phyloP scores from a whole-genome alignment of 1,139 yeast genomes.

The Entelexis paramagnoliae region DNA sequence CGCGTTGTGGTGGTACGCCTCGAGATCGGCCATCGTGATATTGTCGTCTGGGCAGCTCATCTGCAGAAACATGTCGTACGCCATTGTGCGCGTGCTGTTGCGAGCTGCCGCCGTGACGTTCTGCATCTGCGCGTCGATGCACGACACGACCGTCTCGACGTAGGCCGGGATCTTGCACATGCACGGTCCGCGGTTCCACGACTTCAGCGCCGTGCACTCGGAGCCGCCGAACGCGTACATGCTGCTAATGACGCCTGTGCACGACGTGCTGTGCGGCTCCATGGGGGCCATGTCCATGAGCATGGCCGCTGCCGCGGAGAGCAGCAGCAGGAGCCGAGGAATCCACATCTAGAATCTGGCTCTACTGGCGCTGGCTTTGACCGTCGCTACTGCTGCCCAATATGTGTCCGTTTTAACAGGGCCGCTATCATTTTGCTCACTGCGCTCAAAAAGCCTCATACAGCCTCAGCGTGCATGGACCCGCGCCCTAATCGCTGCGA shows the following conservation, averaged over 20 bases:
- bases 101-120: constrained; percentile 3
- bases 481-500: background rate
- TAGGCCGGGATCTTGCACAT: constrained; percentile 9
- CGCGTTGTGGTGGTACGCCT: background rate
- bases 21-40: constrained; percentile 3
- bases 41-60: constrained; percentile 2
- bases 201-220: background rate
- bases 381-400: background rate
- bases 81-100: background rate
- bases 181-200: constrained; percentile 6
- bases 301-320: constrained; percentile 8
- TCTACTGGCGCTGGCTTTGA: background rate
- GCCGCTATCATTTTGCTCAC: background rate
- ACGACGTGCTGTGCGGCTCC: constrained; percentile 12
- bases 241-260: constrained; percentile 8
- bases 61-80: constrained; percentile 2
- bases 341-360: background rate
- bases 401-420: background rate
- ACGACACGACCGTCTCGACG: constrained; percentile 10
- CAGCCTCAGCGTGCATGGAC: constrained; percentile 1
- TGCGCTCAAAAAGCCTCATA: constrained; percentile 3
- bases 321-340: background rate
- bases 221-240: constrained; percentile 10
- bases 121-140: constrained; percentile 10
- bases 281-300: constrained; percentile 7